Base-by-base conservation (phyloP, 768 basidiomycete genomes). In the Rhizopogon vinicolor region DNA sequence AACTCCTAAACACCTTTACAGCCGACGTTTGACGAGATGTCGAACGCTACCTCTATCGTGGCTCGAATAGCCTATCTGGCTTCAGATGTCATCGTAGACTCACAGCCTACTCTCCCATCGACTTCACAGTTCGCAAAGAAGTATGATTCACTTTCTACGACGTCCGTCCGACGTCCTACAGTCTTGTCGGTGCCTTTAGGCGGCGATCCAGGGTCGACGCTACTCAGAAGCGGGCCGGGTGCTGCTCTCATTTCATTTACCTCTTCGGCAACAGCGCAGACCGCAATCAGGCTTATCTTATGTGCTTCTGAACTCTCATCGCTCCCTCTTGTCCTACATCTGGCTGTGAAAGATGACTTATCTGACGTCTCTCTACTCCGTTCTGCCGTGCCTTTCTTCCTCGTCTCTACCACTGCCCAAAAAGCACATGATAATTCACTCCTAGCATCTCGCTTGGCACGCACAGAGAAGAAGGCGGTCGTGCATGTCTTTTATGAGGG, bases 361-460 rank as follows among this genome's bases (percentile, higher is more conserved):
- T 83, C 89, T 35, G 85, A 89, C 59, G 83, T 84, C 41, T 78
- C 95, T 41, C 74, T 87, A 12, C 84, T 96, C 55, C 85, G 87
- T 41, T 82, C 87, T n/a, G 79, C 84, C 18, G 82, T 91, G 5
- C 89, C 90, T 29, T 91, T 86, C 72, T 86, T 93, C 66, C 62
- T 98, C 49, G 77, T 95, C 63, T 95, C 93, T 6, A 78, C 82
- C 37, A 83, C 81, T 1, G 68, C 83, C 3, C 89, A 93, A 66
- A 81, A 93, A 65, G 91, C 93, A 3, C 89, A 96, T 62, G 91
- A 95, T 65, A 87, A 98, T 69, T 89, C 93, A 22, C 74, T 98
- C 37, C 80, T 98, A 16, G 92, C 93, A 13, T 85, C 91, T 50
- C 82, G 86, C 42, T 72, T 98, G 49, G 91, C 96, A 0, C 78